Evolutionary conservation across 345 rosid species (phyloP), one percentile per base, ranked within the genome.

Genomic region (Odontarrhena argentea): DNA sequence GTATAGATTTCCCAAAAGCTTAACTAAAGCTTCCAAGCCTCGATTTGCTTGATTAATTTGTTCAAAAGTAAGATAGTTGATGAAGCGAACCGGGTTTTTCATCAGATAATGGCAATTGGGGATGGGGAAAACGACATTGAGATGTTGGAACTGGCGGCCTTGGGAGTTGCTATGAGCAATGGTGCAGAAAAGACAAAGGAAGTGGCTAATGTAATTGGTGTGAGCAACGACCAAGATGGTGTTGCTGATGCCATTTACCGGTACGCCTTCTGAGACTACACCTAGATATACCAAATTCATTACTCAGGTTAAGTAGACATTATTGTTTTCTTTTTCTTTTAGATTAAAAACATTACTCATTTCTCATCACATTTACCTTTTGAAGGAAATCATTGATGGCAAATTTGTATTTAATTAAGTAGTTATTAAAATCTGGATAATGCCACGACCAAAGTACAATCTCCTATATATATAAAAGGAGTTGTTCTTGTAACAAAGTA

Each of bases 61-160:
- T 50, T 65, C 6, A 50, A 22, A 4, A 35, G 35, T 18, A 15
- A 4, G 51, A 12, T 47, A 44, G 37, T 6, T 62, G 35, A 60
- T 43, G 36, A 44, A 40, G 35, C 46, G 24, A 53, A 36, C 11
- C 1, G 12, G 8, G 35, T 22, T 43, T 69, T 68, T 68, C 43
- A 61, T 60, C 82, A 91, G 99, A 77, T 91, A 66, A 86, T 94
- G 96, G 97, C 96, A 7, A 84, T 95, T 40, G 96, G 97, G 9
- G 99, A 87, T 62, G 99, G 97, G 12, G 99, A 95, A 75, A 91
- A 91, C 28, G 97, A 94, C 55, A 60, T 79, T 7, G 93, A 91
- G 82, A 91, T 91, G 97, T 96, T 91, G 34, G 83, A 91, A 78
- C 50, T 94, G 67, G 99, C 96, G 14, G 79, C 97, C 12, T 77